These are phyloP conservation scores for Ceratonia siliqua DNA, from an alignment of 306 rosid genomes.

Conservation along the genomic window DNA sequence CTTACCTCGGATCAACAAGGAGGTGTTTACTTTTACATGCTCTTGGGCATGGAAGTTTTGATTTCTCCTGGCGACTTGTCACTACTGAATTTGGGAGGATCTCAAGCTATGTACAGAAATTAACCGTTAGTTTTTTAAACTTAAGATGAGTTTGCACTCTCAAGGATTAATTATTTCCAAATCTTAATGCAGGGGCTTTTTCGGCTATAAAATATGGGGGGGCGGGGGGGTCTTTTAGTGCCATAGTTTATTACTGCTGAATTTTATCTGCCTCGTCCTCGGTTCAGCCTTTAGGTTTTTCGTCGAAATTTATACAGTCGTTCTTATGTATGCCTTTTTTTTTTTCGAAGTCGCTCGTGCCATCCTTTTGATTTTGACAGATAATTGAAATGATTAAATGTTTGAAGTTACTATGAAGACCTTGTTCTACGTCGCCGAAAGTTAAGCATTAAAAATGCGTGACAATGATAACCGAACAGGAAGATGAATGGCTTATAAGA, in stretches of 20 bases:
- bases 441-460: neutral
- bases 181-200: neutral
- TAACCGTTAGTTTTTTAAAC: neutral
- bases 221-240: neutral
- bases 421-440: no score
- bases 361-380: neutral
- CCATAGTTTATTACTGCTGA: neutral
- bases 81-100: neutral
- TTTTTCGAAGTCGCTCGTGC: neutral
- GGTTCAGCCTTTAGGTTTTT: neutral
- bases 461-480: neutral
- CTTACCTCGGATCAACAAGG: neutral
- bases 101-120: neutral
- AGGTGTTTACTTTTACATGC: neutral
- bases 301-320: neutral
- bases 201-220: neutral
- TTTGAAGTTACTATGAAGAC: neutral
- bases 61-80: neutral
- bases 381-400: neutral
- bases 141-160: neutral
- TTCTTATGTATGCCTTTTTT: neutral
- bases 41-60: conserved; percentile 1
- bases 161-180: neutral
- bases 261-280: neutral
- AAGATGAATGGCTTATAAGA: neutral